Conservation (phyloP, 257 asterid species). For the Coffea canephora region DNA sequence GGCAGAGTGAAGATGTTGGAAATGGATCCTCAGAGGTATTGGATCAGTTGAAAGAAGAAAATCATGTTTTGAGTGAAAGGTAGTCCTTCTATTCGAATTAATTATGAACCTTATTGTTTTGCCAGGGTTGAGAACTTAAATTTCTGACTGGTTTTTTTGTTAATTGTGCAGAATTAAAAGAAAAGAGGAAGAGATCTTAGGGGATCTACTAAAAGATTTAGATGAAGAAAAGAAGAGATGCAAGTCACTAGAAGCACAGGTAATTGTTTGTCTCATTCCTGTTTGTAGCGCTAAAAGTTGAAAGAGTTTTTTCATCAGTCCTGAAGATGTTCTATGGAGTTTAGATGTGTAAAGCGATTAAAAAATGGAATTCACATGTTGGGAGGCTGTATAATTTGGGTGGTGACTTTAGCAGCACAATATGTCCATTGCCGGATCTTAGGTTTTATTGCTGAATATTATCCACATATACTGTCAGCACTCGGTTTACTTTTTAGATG, state of each 20-base stretch:
- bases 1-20: conserved; percentile 38
- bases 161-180: conserved; percentile 53
- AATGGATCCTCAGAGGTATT: conserved; percentile 34
- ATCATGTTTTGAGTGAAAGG: conserved; percentile 62
- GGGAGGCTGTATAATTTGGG: background rate
- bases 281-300: background rate
- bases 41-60: conserved; percentile 68
- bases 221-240: conserved; percentile 59
- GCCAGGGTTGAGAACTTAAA: background rate
- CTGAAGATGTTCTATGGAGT: background rate
- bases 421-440: background rate
- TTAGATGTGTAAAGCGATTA: background rate
- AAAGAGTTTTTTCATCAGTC: background rate
- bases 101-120: background rate
- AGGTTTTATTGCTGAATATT: too few species aligned
- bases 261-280: conserved; percentile 15
- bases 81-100: conserved; percentile 9
- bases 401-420: background rate
- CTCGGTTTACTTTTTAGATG: too few species aligned
- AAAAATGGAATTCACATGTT: background rate
- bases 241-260: conserved; percentile 79
- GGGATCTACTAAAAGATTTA: conserved; percentile 71
- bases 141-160: conserved; percentile 2
- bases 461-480: too few species aligned
- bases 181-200: conserved; percentile 66